These are phyloP conservation scores for Cylindricascospora bacillispora DNA, from an alignment of 1,139 yeast species.

Conservation along the genomic window DNA sequence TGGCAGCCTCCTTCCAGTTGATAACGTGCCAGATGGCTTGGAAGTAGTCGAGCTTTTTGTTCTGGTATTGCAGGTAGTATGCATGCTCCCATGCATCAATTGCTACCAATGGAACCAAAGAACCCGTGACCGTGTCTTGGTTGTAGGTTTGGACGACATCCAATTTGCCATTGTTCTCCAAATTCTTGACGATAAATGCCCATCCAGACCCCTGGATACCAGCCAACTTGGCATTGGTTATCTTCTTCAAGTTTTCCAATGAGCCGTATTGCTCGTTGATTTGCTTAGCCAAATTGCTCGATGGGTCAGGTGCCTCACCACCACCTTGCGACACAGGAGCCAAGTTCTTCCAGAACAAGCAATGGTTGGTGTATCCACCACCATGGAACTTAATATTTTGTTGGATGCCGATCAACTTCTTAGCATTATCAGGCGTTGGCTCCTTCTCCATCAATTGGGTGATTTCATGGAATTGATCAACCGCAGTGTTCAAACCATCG, in stretches of 20 bases:
- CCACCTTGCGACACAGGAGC: slow-evolving; percentile 78
- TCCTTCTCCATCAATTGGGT: slow-evolving; percentile 49
- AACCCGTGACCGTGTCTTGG: slow-evolving; percentile 68
- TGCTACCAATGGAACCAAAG: slow-evolving; percentile 68
- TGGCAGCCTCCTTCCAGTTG: slow-evolving; percentile 92
- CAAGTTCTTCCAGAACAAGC: slow-evolving; percentile 81
- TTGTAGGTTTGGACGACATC: slow-evolving; percentile 80
- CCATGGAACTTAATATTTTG: slow-evolving; percentile 86
- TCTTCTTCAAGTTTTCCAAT: slow-evolving; percentile 53
- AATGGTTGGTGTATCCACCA: slow-evolving; percentile 86
- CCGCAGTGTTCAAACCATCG: slow-evolving; percentile 72
- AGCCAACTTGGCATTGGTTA: slow-evolving; percentile 70
- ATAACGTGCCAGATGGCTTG: slow-evolving; percentile 94
- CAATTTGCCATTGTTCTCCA: slow-evolving; percentile 56
- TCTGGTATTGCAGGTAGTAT: slow-evolving; percentile 89
- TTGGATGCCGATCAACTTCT: slow-evolving; percentile 36
- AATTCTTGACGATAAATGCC: slow-evolving; percentile 90
- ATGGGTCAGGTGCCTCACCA: slow-evolving; percentile 59
- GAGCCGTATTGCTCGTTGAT: slow-evolving; percentile 62
- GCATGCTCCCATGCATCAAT: slow-evolving; percentile 99
- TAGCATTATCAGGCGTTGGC: slow-evolving; percentile 36
- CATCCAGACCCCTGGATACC: slow-evolving; percentile 97
- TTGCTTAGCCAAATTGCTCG: slow-evolving; percentile 42
- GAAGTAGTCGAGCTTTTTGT: slow-evolving; percentile 89
- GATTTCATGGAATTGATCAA: slow-evolving; percentile 70